Percentiles rank a stretch among this genome's conserved stretches.
Evolutionary conservation across 176 grass and related monocot species (phyloP).

Genomic region (Ampelocalamus luodianensis): DNA sequence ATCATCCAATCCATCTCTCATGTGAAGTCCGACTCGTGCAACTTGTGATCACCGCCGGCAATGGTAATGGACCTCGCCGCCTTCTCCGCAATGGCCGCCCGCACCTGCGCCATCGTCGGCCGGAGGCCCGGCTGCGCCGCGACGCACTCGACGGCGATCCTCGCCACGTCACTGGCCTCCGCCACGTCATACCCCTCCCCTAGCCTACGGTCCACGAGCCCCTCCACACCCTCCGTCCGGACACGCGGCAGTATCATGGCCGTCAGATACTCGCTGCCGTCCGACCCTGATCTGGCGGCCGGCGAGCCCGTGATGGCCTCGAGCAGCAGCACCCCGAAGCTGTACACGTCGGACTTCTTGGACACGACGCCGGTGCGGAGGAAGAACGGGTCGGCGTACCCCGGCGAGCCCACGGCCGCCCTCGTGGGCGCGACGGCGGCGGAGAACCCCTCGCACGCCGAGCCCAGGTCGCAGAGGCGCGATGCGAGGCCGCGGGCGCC

Average conservation of each 20-base stretch:
- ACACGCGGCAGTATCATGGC: conserved; percentile 46
- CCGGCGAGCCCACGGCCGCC: conserved; percentile 70
- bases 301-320: conserved; percentile 69
- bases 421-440: conserved; percentile 49
- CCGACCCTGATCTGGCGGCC: conserved; percentile 40
- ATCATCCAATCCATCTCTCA: not conserved
- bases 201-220: conserved; percentile 62
- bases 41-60: not conserved
- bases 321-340: conserved; percentile 84
- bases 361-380: conserved; percentile 85
- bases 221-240: conserved; percentile 12
- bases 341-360: conserved; percentile 78
- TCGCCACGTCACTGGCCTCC: conserved; percentile 57
- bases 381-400: conserved; percentile 86
- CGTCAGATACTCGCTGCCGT: conserved; percentile 47
- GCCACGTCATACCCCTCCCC: conserved; percentile 29
- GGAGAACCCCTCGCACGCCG: conserved; percentile 79
- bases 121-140: conserved; percentile 64
- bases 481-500: not conserved
- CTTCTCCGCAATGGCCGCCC: conserved; percentile 53
- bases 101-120: conserved; percentile 64
- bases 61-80: conserved; percentile 38
- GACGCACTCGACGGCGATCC: conserved; percentile 54
- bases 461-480: conserved; percentile 86
- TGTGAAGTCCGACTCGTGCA: not conserved